Conservation (phyloP, 331 rosid species). For the Phaseolus coccineus region DNA sequence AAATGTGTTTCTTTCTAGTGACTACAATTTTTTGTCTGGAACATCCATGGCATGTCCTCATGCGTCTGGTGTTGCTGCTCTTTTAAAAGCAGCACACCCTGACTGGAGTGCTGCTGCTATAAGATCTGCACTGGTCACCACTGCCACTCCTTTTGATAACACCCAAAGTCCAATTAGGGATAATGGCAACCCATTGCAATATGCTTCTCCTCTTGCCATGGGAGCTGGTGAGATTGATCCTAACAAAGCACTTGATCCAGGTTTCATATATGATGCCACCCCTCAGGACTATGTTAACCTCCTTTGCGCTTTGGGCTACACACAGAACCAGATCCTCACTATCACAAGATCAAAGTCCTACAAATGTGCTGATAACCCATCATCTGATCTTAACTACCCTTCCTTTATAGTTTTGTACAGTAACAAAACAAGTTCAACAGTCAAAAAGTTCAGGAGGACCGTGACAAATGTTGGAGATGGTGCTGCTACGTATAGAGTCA, state of each 20-base stretch:
- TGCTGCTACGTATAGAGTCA: constrained; percentile 45
- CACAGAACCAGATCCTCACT: constrained; percentile 43
- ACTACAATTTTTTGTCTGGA: constrained; percentile 53
- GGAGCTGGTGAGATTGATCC: constrained; percentile 70
- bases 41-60: constrained; percentile 76
- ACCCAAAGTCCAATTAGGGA: constrained; percentile 50
- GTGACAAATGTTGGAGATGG: constrained; percentile 67
- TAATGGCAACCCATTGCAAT: constrained; percentile 39
- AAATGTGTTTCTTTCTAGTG: constrained; percentile 43
- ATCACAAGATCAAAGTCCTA: constrained; percentile 51
- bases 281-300: constrained; percentile 60
- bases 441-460: constrained; percentile 42
- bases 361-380: constrained; percentile 36
- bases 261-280: constrained; percentile 63
- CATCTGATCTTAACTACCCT: constrained; percentile 64
- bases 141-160: constrained; percentile 62
- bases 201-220: constrained; percentile 59
- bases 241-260: constrained; percentile 63
- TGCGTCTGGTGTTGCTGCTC: constrained; percentile 62
- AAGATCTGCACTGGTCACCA: constrained; percentile 62
- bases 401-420: constrained; percentile 51
- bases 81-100: constrained; percentile 55
- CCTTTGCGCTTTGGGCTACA: constrained; percentile 50
- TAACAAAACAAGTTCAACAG: constrained; percentile 23
- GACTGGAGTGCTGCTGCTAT: constrained; percentile 64